A percentile compares a stretch with the other conserved stretches of the same genome.
phyloP scores from a whole-genome alignment of 345 rosid species.

The Erodium maritimum region DNA sequence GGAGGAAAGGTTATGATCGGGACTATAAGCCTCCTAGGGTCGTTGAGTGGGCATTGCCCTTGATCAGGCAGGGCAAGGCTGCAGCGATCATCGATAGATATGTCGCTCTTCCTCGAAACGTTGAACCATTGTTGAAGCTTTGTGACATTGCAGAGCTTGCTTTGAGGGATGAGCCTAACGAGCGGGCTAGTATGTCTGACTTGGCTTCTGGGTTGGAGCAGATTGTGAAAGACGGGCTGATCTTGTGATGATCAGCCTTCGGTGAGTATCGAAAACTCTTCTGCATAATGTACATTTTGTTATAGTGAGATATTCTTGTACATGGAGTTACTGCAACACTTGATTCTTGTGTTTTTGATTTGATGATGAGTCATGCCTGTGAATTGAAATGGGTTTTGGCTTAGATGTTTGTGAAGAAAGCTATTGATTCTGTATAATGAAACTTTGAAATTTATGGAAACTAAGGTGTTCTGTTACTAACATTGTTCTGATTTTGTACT shows the following conservation, averaged over 20 bases:
- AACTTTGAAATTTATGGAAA: too few relatives aligned
- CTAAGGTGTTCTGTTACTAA: too few relatives aligned
- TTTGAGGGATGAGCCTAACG: slow-evolving; percentile 47
- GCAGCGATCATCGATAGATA: slow-evolving; percentile 52
- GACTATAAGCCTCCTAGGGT: slow-evolving; percentile 50
- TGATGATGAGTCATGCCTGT: too few relatives aligned
- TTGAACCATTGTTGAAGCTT: slow-evolving; percentile 72
- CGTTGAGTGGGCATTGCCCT: slow-evolving; percentile 66
- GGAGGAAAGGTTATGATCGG: slow-evolving; percentile 66
- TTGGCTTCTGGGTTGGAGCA: slow-evolving; percentile 54
- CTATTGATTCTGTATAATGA: too few relatives aligned
- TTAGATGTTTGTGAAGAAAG: too few relatives aligned
- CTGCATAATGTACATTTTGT: slow-evolving; percentile 37
- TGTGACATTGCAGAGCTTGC: slow-evolving; percentile 70
- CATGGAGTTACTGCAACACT: too few relatives aligned
- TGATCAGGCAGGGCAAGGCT: slow-evolving; percentile 53
- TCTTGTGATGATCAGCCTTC: slow-evolving; percentile 26
- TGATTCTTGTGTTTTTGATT: too few relatives aligned
- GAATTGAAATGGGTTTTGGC: too few relatives aligned
- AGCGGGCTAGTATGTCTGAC: slow-evolving; percentile 61
- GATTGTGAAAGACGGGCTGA: slow-evolving; percentile 52
- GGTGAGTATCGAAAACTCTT: slow-evolving; percentile 11
- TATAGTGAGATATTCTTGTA: slow-evolving; percentile 26
- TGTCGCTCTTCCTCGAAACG: slow-evolving; percentile 57
- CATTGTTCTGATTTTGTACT: too few relatives aligned